Conservation (phyloP, 2,329 filamentous ascomycete species). For the Botrytis aclada region DNA sequence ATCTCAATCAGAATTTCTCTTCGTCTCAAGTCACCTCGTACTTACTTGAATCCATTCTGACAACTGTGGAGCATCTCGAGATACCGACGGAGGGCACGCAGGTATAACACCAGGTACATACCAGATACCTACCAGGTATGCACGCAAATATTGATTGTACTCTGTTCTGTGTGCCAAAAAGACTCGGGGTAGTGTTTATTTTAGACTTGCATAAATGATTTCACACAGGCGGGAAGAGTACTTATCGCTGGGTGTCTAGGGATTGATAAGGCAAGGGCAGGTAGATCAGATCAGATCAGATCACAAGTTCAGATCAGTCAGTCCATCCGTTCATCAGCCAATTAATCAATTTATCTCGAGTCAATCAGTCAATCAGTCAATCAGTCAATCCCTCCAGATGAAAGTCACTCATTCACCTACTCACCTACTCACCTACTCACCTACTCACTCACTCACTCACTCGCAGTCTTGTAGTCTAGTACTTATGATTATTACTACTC, state of each 20-base stretch:
- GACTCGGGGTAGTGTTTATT: neutral
- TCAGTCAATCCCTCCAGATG: neutral
- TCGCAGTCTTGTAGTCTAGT: neutral
- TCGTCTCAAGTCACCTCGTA: neutral
- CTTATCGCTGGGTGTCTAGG: neutral
- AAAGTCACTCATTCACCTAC: neutral
- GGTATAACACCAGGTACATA: no score
- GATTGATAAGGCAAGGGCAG: neutral
- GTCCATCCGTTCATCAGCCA: neutral
- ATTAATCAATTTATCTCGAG: no score
- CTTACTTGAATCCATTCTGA: neutral
- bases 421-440: no score
- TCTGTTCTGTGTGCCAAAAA: neutral
- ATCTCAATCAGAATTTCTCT: neutral
- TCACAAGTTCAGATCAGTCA: neutral
- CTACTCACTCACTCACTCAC: neutral
- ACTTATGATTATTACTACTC: no score
- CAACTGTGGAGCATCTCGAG: neutral
- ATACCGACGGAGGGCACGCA: no score
- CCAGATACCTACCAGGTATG: no score
- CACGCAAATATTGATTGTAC: neutral
- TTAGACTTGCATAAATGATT: neutral
- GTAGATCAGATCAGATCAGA: neutral
- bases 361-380: neutral
- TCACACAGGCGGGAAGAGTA: neutral